Conservation (phyloP, 78 protist species). For the slime mould (Dictyostelium discoideum) region DNA sequence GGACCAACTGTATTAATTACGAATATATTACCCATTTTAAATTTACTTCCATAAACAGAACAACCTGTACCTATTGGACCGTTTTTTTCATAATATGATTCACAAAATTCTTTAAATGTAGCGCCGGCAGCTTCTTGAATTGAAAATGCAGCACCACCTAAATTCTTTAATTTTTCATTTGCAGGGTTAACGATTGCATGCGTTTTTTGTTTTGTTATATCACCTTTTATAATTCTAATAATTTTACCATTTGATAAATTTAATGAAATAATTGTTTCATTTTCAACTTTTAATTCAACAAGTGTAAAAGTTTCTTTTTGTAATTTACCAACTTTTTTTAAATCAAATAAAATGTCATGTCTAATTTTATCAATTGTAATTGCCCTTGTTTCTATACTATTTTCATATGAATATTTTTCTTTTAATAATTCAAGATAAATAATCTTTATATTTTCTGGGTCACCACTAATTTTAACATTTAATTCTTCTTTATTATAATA, state of each 20-base stretch:
- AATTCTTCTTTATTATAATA: neutral
- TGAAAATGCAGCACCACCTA: constrained; percentile 4
- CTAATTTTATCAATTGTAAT: neutral
- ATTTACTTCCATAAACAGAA: too few species aligned
- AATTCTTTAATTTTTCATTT: neutral
- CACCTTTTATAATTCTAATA: neutral
- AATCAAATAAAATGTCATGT: neutral
- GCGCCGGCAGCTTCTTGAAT: neutral
- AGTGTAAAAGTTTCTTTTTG: neutral
- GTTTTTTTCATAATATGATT: neutral
- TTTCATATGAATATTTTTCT: neutral
- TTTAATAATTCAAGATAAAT: neutral
- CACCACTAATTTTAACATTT: neutral
- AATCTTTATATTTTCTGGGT: neutral
- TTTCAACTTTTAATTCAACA: neutral
- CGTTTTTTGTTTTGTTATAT: neutral
- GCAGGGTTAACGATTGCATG: constrained; percentile 24
- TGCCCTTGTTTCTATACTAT: too few species aligned
- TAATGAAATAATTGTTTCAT: neutral
- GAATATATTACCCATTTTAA: neutral
- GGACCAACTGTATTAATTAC: constrained; percentile 19
- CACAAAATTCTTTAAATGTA: neutral
- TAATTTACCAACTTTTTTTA: neutral
- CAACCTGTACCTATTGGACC: neutral
- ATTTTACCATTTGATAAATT: neutral